These are phyloP conservation scores for Ophidiomyces ophidiicola DNA, from an alignment of 2,329 filamentous ascomycete genomes.

Conservation along the genomic window DNA sequence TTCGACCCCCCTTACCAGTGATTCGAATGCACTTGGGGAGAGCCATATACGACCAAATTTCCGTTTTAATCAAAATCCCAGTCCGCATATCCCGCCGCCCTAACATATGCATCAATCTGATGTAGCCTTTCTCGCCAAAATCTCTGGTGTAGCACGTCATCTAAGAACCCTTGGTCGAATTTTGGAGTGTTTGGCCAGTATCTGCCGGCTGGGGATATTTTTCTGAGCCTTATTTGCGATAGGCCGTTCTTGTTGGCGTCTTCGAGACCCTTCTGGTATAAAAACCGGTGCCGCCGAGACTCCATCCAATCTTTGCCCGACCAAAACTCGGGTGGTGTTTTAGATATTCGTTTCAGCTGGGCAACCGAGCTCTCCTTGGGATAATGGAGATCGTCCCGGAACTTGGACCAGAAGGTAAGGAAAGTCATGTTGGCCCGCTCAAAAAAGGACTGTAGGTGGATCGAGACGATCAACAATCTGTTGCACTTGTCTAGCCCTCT, in stretches of 20 bases:
- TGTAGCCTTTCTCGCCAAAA: background rate
- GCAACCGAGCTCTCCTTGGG: slow-evolving; percentile 8
- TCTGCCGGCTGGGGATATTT: slow-evolving; percentile 11
- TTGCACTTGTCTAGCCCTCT: too few relatives aligned
- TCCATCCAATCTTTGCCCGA: slow-evolving; percentile 13
- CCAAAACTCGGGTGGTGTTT: slow-evolving; percentile 15
- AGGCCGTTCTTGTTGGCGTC: slow-evolving; percentile 1
- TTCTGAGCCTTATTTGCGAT: background rate
- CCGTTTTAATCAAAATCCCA: too few relatives aligned
- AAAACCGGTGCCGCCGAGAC: slow-evolving; percentile 14
- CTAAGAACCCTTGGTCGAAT: slow-evolving; percentile 2
- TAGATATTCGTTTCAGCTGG: slow-evolving; percentile 6
- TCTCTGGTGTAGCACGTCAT: background rate
- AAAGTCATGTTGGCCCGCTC: slow-evolving; percentile 11
- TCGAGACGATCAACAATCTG: too few relatives aligned
- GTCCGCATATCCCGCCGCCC: background rate
- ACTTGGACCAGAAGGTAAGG: slow-evolving; percentile 11
- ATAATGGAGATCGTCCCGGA: slow-evolving; percentile 12
- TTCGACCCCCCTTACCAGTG: too few relatives aligned
- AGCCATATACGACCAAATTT: background rate
- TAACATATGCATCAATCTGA: background rate
- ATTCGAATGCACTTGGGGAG: too few relatives aligned
- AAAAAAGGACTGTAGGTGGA: too few relatives aligned
- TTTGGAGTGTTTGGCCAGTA: slow-evolving; percentile 13
- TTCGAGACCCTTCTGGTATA: slow-evolving; percentile 2